Conservation (phyloP, 1,284 basidiomycete species). For the Ganoderma lucidum region DNA sequence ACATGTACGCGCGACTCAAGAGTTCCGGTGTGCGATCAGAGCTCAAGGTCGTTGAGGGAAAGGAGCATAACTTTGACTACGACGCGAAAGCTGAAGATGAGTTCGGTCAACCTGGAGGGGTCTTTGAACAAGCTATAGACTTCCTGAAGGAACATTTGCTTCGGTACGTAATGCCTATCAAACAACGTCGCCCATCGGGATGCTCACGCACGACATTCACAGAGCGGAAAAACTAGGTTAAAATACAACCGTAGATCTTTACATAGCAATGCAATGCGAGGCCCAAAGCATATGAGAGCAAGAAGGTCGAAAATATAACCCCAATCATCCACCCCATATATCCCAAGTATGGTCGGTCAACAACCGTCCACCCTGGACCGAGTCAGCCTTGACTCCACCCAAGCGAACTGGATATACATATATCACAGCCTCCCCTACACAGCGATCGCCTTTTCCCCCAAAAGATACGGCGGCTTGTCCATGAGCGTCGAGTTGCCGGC, state of each 20-base stretch:
- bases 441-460: constrained; percentile 8
- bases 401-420: background rate
- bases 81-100: constrained; percentile 49
- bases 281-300: constrained; percentile 5
- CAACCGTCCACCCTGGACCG: background rate
- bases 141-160: constrained; percentile 39
- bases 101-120: constrained; percentile 37
- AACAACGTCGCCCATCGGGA: background rate
- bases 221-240: background rate
- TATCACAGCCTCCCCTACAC: constrained; percentile 12
- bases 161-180: background rate
- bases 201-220: background rate
- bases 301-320: background rate
- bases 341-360: background rate
- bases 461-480: constrained; percentile 1
- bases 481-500: constrained; percentile 11
- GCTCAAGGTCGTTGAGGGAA: constrained; percentile 52
- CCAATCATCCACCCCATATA: background rate
- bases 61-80: constrained; percentile 68
- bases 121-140: constrained; percentile 47
- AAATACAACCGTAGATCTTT: background rate
- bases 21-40: constrained; percentile 48
- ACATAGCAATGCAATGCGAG: constrained; percentile 11
- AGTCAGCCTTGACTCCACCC: background rate
- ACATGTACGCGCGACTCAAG: constrained; percentile 49